A percentile compares a stretch with the other conserved stretches of the same genome.
These are phyloP conservation scores for Suillus placidus DNA, from an alignment of 768 basidiomycete genomes.

Conservation along the genomic window DNA sequence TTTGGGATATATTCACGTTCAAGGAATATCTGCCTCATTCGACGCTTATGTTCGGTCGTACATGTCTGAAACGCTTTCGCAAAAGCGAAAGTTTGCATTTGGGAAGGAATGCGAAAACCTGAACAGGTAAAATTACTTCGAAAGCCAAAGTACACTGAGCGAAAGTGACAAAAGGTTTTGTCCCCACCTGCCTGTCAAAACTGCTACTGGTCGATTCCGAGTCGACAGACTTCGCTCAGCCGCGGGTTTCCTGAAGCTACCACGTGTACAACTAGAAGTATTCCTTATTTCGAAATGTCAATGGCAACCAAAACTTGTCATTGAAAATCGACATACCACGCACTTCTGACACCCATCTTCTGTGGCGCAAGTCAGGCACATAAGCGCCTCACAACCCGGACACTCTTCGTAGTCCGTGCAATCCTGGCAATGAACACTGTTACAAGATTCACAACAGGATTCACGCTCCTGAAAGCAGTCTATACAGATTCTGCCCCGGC, in stretches of 20 bases:
- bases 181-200: background rate
- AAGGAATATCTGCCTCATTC: background rate
- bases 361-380: background rate
- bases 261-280: background rate
- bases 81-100: background rate
- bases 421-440: background rate
- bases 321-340: background rate
- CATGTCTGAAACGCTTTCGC: background rate
- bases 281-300: background rate
- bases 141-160: background rate
- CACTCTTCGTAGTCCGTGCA: background rate
- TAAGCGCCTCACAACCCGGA: background rate
- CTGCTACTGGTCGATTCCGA: background rate
- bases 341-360: background rate
- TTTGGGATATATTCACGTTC: background rate
- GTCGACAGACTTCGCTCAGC: background rate
- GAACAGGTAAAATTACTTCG: background rate
- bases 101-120: background rate
- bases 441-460: background rate
- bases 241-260: background rate
- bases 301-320: background rate
- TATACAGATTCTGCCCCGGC: background rate
- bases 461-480: background rate
- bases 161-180: background rate
- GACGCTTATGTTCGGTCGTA: background rate